A percentile compares a stretch with the other conserved stretches of the same genome.
phyloP scores from a whole-genome alignment of 164 flowering plant genomes.

The Berberis vulgaris region DNA sequence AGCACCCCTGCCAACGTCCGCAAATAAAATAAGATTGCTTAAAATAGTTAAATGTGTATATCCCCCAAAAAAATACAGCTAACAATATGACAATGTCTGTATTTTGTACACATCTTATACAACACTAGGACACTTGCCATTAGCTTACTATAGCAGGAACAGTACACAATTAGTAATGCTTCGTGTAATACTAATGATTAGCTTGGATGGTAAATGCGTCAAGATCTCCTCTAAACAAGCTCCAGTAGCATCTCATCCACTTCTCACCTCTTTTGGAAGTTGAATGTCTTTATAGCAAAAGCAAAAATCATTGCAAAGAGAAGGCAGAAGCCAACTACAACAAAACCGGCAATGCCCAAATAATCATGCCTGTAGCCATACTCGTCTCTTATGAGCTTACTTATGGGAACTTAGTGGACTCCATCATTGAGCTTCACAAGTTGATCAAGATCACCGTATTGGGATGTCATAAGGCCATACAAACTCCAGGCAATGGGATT shows the following conservation, averaged over 20 bases:
- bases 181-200: too few species aligned
- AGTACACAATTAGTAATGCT: too few species aligned
- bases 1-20: too few species aligned
- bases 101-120: too few species aligned
- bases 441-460: conserved; percentile 51
- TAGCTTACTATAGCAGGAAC: too few species aligned
- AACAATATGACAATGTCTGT: too few species aligned
- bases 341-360: conserved; percentile 47
- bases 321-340: conserved; percentile 56
- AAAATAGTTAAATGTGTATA: too few species aligned
- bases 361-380: conserved; percentile 74
- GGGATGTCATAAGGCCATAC: conserved; percentile 40
- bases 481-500: conserved; percentile 55
- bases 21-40: too few species aligned
- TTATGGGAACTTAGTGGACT: conserved; percentile 20
- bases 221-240: too few species aligned
- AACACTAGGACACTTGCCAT: too few species aligned
- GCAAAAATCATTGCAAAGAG: conserved; percentile 72
- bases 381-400: conserved; percentile 31
- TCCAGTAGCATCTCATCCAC: background rate
- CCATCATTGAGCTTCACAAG: conserved; percentile 60
- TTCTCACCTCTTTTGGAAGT: conserved; percentile 64
- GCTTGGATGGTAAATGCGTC: too few species aligned
- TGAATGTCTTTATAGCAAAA: conserved; percentile 69
- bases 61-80: too few species aligned